A percentile compares a stretch with the other conserved stretches of the same genome.
phyloP scores from a whole-genome alignment of 805 yeast genomes.

The Komagataella kurtzmanii region DNA sequence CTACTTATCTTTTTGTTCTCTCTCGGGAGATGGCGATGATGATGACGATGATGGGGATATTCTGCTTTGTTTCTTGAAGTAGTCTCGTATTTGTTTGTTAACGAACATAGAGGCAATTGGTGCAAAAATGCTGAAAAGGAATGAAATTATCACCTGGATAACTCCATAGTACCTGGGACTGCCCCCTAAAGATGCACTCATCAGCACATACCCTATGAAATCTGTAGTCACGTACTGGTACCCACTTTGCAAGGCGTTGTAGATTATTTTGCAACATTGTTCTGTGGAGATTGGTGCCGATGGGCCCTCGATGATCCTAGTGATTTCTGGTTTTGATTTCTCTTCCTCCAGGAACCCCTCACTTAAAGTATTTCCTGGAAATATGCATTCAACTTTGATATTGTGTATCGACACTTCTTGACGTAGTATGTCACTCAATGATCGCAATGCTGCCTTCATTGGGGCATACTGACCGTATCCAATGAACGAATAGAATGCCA shows the following conservation, averaged over 20 bases:
- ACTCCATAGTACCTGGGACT: conserved; percentile 51
- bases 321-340: conserved; percentile 72
- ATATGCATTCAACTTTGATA: conserved; percentile 58
- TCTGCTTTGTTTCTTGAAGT: conserved; percentile 21
- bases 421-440: conserved; percentile 64
- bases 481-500: conserved; percentile 75
- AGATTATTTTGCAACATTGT: conserved; percentile 48
- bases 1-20: not conserved
- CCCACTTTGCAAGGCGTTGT: conserved; percentile 46
- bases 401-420: conserved; percentile 67
- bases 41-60: too few relatives aligned
- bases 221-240: conserved; percentile 72
- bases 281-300: conserved; percentile 57
- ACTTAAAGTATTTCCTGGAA: conserved; percentile 82
- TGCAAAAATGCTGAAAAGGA: conserved; percentile 36
- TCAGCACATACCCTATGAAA: conserved; percentile 69
- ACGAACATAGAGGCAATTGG: conserved; percentile 47
- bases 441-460: conserved; percentile 65
- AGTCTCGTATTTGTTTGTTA: conserved; percentile 34
- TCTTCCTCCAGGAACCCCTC: conserved; percentile 83
- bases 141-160: conserved; percentile 33
- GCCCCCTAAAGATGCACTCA: conserved; percentile 52
- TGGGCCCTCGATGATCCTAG: conserved; percentile 75
- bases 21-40: not conserved
- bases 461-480: conserved; percentile 93